These are phyloP conservation scores for Cenchrus fungigraminus DNA, from an alignment of 176 grass and related monocot species.

Conservation along the genomic window DNA sequence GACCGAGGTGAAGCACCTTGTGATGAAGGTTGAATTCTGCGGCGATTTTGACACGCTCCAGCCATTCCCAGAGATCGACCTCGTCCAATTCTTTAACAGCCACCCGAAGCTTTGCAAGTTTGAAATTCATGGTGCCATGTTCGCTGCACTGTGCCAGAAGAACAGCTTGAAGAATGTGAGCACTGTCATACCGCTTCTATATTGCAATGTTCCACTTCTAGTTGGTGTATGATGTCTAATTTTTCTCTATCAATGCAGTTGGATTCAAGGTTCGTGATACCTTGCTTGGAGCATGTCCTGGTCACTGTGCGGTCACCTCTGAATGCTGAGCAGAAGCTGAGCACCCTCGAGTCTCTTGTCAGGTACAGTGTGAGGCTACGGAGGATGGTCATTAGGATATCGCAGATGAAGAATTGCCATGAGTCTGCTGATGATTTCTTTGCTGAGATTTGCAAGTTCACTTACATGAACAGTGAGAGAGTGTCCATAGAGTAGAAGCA, in stretches of 20 bases:
- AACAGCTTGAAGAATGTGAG: slow-evolving; percentile 92
- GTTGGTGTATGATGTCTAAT: not conserved
- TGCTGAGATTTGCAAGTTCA: slow-evolving; percentile 90
- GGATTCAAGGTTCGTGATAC: slow-evolving; percentile 68
- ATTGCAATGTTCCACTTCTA: not conserved
- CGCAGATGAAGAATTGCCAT: slow-evolving; percentile 95
- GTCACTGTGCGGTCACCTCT: slow-evolving; percentile 86
- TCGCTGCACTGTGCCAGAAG: slow-evolving; percentile 88
- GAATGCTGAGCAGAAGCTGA: slow-evolving; percentile 88
- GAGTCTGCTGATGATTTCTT: slow-evolving; percentile 88
- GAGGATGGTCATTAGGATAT: slow-evolving; percentile 82
- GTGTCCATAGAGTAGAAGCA: slow-evolving; percentile 72
- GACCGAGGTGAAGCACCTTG: slow-evolving; percentile 67
- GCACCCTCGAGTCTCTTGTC: slow-evolving; percentile 77
- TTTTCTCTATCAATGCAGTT: slow-evolving; percentile 59
- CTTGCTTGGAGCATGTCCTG: slow-evolving; percentile 78
- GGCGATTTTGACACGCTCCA: slow-evolving; percentile 72
- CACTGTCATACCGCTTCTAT: too few relatives aligned
- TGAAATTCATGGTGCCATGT: slow-evolving; percentile 93
- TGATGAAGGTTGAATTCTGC: slow-evolving; percentile 97
- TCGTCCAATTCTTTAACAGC: slow-evolving; percentile 89
- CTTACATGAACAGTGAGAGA: slow-evolving; percentile 53
- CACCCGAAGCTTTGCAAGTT: slow-evolving; percentile 78
- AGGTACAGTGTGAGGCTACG: slow-evolving; percentile 61
- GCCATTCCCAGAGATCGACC: slow-evolving; percentile 88